phyloP scores from a whole-genome alignment of 768 basidiomycete species.

The Dictyophora rubrovolvata region DNA sequence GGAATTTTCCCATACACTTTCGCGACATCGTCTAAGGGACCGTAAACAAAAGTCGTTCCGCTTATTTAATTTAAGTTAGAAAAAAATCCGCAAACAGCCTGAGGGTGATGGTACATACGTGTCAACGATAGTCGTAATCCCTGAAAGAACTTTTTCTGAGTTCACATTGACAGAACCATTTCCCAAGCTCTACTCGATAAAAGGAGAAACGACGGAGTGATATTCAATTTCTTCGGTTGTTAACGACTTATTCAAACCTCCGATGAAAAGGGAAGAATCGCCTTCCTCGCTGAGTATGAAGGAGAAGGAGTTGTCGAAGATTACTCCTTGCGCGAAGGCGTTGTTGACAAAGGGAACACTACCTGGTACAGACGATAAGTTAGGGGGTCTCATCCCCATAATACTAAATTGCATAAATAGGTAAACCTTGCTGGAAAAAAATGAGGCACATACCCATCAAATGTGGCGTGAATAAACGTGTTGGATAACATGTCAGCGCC shows the following conservation, averaged over 20 bases:
- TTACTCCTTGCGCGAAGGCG: conserved; percentile 13
- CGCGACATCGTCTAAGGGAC: no score
- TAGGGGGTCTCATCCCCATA: conserved; percentile 14
- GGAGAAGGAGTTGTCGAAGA: conserved; percentile 16
- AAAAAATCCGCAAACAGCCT: no score
- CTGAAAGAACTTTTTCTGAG: conserved; percentile 8
- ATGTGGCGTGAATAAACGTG: conserved; percentile 13
- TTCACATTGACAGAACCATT: conserved; percentile 10
- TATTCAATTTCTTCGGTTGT: conserved; percentile 24
- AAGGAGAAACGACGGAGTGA: conserved; percentile 19
- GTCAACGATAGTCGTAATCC: conserved; percentile 25
- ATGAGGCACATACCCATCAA: conserved; percentile 14
- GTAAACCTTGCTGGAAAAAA: no score
- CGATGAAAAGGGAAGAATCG: conserved; percentile 28
- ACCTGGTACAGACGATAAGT: conserved; percentile 14
- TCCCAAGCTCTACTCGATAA: conserved; percentile 21
- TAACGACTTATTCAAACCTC: conserved; percentile 24
- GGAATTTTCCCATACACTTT: no score
- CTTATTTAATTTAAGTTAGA: no score
- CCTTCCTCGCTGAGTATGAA: conserved; percentile 20
- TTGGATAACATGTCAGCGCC: conserved; percentile 16
- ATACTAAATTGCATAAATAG: not conserved
- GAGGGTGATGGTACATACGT: no score
- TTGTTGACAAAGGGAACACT: conserved; percentile 18
- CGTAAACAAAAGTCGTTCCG: no score